phyloP scores from a whole-genome alignment of 2,329 filamentous ascomycete genomes.

The Cercospora janseana region DNA sequence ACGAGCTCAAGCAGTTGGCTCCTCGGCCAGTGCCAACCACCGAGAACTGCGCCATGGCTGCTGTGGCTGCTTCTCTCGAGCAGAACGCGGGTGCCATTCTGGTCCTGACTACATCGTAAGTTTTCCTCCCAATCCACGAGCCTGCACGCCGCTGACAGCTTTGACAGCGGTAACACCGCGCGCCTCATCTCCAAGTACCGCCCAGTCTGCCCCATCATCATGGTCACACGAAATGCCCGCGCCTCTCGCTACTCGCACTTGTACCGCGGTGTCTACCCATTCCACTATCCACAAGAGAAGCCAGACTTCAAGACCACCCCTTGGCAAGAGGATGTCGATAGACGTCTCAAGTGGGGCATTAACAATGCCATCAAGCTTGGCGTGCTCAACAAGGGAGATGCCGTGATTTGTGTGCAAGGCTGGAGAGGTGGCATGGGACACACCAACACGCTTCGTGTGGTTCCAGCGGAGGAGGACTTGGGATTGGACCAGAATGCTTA shows the following conservation, averaged over 20 bases:
- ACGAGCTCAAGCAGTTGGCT: slow-evolving; percentile 84
- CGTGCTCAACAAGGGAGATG: slow-evolving; percentile 69
- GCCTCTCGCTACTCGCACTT: slow-evolving; percentile 88
- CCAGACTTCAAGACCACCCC: slow-evolving; percentile 89
- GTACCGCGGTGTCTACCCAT: slow-evolving; percentile 97
- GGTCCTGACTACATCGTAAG: slow-evolving; percentile 83
- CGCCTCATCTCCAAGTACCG: slow-evolving; percentile 97
- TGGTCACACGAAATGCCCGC: slow-evolving; percentile 85
- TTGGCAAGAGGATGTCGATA: slow-evolving; percentile 99
- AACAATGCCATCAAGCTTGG: slow-evolving; percentile 79
- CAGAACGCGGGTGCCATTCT: slow-evolving; percentile 95
- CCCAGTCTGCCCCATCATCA: slow-evolving; percentile 98
- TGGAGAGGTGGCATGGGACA: slow-evolving; percentile 91
- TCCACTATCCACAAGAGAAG: slow-evolving; percentile 89
- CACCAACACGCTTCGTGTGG: slow-evolving; percentile 71
- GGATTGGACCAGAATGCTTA: slow-evolving; percentile 50
- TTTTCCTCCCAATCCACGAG: slow-evolving; percentile 49
- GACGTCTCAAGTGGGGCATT: slow-evolving; percentile 96
- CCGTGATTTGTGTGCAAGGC: slow-evolving; percentile 80
- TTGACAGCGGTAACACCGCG: slow-evolving; percentile 77
- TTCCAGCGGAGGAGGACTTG: slow-evolving; percentile 51
- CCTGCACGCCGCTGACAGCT: not conserved
- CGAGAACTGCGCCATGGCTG: slow-evolving; percentile 96
- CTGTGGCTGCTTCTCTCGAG: slow-evolving; percentile 91
- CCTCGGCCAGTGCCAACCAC: slow-evolving; percentile 80